Evolutionary conservation across 805 yeast species (phyloP), one percentile per base, ranked within the genome.

Genomic region (Komagataella populi): DNA sequence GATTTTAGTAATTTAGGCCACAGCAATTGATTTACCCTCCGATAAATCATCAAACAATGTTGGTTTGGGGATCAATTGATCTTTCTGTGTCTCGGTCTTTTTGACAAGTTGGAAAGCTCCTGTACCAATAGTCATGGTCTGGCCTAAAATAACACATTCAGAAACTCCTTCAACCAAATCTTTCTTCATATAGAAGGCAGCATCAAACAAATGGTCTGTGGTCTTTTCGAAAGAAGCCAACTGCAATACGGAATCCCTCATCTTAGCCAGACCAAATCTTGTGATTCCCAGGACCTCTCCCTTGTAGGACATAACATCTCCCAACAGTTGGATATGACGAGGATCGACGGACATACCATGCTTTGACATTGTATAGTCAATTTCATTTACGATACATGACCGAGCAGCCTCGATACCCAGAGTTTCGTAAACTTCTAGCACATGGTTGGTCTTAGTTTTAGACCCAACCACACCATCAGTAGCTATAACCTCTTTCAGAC

Each of bases 321-420:
- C 99, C 56, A 93, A 72, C 48, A 93, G 73, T 71, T 93, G 98
- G 65, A 95, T 90, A 67, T 93, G 99, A 74, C 99, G 96, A 55
- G 98, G 99, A 74, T 93, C 99, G 49, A 93, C 97, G 66, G 96
- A 87, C 99, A 93, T 93, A 69, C 99, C 99, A 73, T 93, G 99
- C 69, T 89, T 88, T 64, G 96, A 83, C 99, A 93, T 93, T 51
- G 99, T 93, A 64, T 89, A 89, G 63, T 87, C 96, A 67, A 93
- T 93, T 71, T 93, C 99, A 56, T 81, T 81, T 63, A 93, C 85
- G 64, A 93, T 93, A 59, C 96, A 84, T 0, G 88, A 71, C 65
- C 99, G 78, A 1, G 99, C 99, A 1, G 99, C 99, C 67, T 93
- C 99, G 56, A 93, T 95, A 61, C 99, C 99, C 55, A 93, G 72